These are phyloP conservation scores for Erythrophleum ivorense DNA, from an alignment of 331 rosid species.

Conservation along the genomic window DNA sequence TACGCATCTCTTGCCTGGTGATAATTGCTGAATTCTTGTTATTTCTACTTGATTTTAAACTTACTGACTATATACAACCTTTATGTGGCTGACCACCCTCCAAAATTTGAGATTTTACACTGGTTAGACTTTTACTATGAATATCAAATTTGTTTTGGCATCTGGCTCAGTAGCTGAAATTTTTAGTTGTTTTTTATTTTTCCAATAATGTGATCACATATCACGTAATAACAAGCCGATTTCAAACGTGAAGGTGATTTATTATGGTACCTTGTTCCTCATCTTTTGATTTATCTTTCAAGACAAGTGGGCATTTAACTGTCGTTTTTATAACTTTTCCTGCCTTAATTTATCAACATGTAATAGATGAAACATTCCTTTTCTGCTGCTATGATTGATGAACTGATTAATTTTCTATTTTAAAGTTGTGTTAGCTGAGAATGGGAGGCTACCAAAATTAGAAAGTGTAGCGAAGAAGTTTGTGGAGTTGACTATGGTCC, in stretches of 20 bases:
- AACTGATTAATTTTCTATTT: slow-evolving; percentile 17
- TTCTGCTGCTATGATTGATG: slow-evolving; percentile 1
- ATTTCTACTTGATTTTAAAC: not conserved
- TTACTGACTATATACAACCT: not conserved
- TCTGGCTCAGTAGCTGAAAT: not conserved
- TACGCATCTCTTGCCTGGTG: not conserved
- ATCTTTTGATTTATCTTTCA: not conserved
- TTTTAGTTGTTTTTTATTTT: not conserved
- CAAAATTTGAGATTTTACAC: not conserved
- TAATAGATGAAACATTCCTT: slow-evolving; percentile 1
- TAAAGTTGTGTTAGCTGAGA: slow-evolving; percentile 60
- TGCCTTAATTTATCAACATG: not conserved
- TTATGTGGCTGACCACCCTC: not conserved
- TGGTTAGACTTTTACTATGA: not conserved
- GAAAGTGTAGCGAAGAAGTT: slow-evolving; percentile 72
- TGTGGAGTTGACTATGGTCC: slow-evolving; percentile 77
- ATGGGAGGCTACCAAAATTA: slow-evolving; percentile 75
- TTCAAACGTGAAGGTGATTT: slow-evolving; percentile 12
- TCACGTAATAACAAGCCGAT: slow-evolving; percentile 14
- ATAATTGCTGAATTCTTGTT: not conserved
- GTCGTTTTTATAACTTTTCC: slow-evolving; percentile 3
- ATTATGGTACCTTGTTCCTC: slow-evolving; percentile 18
- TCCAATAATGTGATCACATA: not conserved
- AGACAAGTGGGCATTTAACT: not conserved
- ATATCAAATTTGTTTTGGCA: slow-evolving; percentile 7